Evolutionary conservation across 129 eudicot species (phyloP).

Genomic region (Flaveria ramosissima): DNA sequence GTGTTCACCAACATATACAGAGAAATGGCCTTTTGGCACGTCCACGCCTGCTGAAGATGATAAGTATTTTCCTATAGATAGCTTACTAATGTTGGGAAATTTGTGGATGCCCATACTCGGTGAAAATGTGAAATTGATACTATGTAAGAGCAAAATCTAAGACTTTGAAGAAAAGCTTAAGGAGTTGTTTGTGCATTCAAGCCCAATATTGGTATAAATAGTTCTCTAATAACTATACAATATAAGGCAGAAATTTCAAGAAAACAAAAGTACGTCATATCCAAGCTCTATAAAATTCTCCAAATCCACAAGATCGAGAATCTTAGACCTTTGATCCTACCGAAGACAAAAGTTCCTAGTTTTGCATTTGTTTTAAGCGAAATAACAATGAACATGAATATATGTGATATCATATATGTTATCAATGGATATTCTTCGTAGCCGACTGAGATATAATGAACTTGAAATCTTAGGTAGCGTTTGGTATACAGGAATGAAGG

Average conservation of each 20-base stretch:
- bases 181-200: not conserved
- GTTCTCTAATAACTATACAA: not conserved
- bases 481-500: no score
- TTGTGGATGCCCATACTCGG: not conserved
- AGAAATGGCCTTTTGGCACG: conserved; percentile 8
- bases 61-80: not conserved
- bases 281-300: not conserved
- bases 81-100: conserved; percentile 5
- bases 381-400: no score
- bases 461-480: no score
- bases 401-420: no score
- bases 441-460: no score
- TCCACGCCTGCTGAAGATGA: not conserved
- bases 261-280: not conserved
- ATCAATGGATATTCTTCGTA: no score
- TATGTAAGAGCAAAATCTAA: not conserved
- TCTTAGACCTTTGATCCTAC: no score
- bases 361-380: no score
- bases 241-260: not conserved
- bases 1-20: conserved; percentile 22
- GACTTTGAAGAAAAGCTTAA: not conserved
- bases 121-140: not conserved
- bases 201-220: not conserved
- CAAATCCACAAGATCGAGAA: not conserved
- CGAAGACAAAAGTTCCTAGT: not conserved